Evolutionary conservation across 345 rosid species (phyloP).

Genomic region (Arabis alpina): DNA sequence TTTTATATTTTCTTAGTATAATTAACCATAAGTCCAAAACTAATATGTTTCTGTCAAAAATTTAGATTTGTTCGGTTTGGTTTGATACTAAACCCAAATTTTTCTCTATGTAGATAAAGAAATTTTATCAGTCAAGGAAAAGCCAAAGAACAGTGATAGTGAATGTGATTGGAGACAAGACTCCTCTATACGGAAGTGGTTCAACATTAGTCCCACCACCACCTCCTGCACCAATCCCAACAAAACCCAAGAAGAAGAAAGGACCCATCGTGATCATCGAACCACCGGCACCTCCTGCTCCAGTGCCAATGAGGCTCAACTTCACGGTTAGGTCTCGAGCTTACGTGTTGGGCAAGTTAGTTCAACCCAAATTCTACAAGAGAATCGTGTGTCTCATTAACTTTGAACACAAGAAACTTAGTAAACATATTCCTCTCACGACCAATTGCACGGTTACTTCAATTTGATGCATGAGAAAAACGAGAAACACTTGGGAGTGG

Average conservation of each 20-base stretch:
- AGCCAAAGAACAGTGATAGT: slow-evolving; percentile 69
- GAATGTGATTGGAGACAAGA: slow-evolving; percentile 60
- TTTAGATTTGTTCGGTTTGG: no score
- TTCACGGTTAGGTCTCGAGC: slow-evolving; percentile 75
- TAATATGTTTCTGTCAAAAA: no score
- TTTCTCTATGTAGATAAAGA: slow-evolving; percentile 56
- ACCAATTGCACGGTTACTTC: slow-evolving; percentile 62
- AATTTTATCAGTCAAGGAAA: slow-evolving; percentile 81
- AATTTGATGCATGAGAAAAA: neutral
- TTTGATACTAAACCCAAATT: no score
- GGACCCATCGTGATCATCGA: slow-evolving; percentile 33
- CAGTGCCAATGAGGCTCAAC: slow-evolving; percentile 65
- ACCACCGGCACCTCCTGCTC: slow-evolving; percentile 45
- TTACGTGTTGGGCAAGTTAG: slow-evolving; percentile 86
- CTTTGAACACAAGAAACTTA: slow-evolving; percentile 70
- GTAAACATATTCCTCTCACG: slow-evolving; percentile 61
- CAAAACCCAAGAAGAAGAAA: slow-evolving; percentile 40
- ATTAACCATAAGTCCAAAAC: no score
- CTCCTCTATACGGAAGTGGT: slow-evolving; percentile 87
- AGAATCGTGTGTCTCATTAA: slow-evolving; percentile 66
- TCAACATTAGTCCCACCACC: slow-evolving; percentile 54
- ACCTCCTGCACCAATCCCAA: slow-evolving; percentile 62
- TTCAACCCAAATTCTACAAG: slow-evolving; percentile 76
- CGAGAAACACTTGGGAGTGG: neutral
- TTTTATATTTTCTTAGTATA: no score